phyloP scores from a whole-genome alignment of 139 green algal species.

The Chlamydomonas eustigma region DNA sequence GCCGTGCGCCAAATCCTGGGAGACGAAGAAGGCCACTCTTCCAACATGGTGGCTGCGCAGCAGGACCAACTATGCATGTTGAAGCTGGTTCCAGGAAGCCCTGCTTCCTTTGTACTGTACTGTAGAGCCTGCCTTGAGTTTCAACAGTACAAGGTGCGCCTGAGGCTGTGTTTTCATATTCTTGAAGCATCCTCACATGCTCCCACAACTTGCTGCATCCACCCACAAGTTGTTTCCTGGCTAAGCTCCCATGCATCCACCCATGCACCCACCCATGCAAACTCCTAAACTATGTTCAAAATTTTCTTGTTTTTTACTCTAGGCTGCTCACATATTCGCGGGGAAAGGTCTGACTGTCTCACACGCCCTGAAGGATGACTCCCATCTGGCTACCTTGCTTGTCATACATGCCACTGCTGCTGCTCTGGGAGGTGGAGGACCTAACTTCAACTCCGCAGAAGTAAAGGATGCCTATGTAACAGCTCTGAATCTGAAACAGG shows the following conservation, averaged over 20 bases:
- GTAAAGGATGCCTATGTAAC: not conserved
- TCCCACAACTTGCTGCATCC: not conserved
- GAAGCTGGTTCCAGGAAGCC: conserved; percentile 5
- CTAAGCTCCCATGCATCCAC: not conserved
- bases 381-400: not conserved
- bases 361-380: not conserved
- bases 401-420: not conserved
- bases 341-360: conserved; percentile 1
- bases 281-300: not conserved
- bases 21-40: not conserved
- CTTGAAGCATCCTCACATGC: no score
- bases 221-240: not conserved
- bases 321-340: not conserved
- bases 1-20: conserved; percentile 1
- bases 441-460: not conserved
- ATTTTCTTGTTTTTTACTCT: no score
- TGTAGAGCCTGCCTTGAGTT: not conserved
- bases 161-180: not conserved
- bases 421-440: not conserved
- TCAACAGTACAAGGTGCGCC: conserved; percentile 11
- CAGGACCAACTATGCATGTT: conserved; percentile 6
- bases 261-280: not conserved
- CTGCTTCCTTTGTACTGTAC: not conserved
- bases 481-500: not conserved
- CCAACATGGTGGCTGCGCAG: not conserved